A percentile compares a stretch with the other conserved stretches of the same genome.
These are phyloP conservation scores for Phytophthora colocasiae DNA, from an alignment of 352 stramenopile genomes.

Conservation along the genomic window DNA sequence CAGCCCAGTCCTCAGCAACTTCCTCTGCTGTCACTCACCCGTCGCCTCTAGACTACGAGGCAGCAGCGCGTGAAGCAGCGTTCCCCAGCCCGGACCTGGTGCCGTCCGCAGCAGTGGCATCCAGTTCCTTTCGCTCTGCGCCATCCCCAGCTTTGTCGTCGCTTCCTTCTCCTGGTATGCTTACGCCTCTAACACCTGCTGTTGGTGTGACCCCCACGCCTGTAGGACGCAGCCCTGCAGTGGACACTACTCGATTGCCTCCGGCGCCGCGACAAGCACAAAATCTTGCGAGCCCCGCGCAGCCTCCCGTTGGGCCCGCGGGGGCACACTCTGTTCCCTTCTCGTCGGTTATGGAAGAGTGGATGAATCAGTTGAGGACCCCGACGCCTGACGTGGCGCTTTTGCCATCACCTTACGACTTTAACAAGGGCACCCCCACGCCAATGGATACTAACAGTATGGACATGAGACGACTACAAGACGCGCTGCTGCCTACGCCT, in stretches of 20 bases:
- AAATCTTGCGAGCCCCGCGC: conserved; percentile 30
- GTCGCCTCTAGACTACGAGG: conserved; percentile 54
- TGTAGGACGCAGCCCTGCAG: conserved; percentile 42
- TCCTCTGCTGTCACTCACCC: conserved; percentile 13
- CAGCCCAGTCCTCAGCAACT: conserved; percentile 1
- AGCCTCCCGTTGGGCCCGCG: conserved; percentile 19
- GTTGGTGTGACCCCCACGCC: conserved; percentile 14
- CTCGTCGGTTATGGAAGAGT: conserved; percentile 78
- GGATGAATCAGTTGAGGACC: conserved; percentile 81
- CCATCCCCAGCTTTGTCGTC: conserved; percentile 49
- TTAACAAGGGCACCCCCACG: conserved; percentile 78
- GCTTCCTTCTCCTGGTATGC: conserved; percentile 60
- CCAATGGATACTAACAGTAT: conserved; percentile 71
- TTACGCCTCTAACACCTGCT: conserved; percentile 49
- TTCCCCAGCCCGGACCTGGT: conserved; percentile 47
- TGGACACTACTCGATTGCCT: conserved; percentile 41
- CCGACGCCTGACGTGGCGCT: conserved; percentile 84
- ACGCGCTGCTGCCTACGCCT: conserved; percentile 76
- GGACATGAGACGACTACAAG: conserved; percentile 76
- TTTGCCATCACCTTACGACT: conserved; percentile 81
- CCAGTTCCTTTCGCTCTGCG: conserved; percentile 41
- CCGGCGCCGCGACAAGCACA: conserved; percentile 22
- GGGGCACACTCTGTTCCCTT: conserved; percentile 58
- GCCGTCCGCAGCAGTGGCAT: conserved; percentile 30
- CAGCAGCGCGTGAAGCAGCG: conserved; percentile 39